Conservation (phyloP, 306 rosid species). For the Lathyrus tuberosus region DNA sequence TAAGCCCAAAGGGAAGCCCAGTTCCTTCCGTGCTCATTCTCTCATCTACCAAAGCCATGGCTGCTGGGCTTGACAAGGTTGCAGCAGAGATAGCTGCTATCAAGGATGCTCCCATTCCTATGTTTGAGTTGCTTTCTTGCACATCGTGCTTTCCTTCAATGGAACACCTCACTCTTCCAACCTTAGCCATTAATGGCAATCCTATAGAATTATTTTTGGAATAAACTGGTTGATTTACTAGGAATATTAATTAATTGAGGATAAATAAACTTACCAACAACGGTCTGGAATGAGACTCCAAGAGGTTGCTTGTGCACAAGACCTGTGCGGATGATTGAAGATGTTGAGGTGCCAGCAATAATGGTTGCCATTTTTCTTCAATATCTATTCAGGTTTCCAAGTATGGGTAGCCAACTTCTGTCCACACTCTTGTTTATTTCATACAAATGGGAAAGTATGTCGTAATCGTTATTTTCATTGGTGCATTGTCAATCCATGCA, state of each 20-base stretch:
- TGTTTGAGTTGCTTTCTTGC: slow-evolving; percentile 46
- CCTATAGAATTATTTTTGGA: slow-evolving; percentile 41
- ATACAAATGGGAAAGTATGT: slow-evolving; percentile 6
- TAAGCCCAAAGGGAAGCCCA: slow-evolving; percentile 90
- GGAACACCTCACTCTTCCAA: slow-evolving; percentile 77
- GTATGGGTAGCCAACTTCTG: slow-evolving; percentile 25
- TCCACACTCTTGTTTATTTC: slow-evolving; percentile 37
- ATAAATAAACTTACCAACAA: slow-evolving; percentile 55
- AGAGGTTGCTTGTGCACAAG: slow-evolving; percentile 61
- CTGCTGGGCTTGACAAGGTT: slow-evolving; percentile 81
- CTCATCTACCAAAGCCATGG: slow-evolving; percentile 94
- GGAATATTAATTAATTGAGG: background rate
- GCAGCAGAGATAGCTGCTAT: slow-evolving; percentile 67
- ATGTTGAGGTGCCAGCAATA: slow-evolving; percentile 57
- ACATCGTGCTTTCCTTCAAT: slow-evolving; percentile 51
- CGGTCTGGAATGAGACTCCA: slow-evolving; percentile 57
- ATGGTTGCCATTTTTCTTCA: slow-evolving; percentile 71
- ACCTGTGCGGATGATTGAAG: slow-evolving; percentile 54
- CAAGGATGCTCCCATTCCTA: slow-evolving; percentile 73
- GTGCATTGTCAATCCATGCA: slow-evolving; percentile 22
- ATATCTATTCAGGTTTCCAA: slow-evolving; percentile 1
- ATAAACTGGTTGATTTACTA: background rate
- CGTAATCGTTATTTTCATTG: background rate
- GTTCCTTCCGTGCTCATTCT: slow-evolving; percentile 92
- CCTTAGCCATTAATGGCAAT: slow-evolving; percentile 62